Evolutionary conservation across 257 asterid species (phyloP).

Genomic region (Solanum tacnaense): DNA sequence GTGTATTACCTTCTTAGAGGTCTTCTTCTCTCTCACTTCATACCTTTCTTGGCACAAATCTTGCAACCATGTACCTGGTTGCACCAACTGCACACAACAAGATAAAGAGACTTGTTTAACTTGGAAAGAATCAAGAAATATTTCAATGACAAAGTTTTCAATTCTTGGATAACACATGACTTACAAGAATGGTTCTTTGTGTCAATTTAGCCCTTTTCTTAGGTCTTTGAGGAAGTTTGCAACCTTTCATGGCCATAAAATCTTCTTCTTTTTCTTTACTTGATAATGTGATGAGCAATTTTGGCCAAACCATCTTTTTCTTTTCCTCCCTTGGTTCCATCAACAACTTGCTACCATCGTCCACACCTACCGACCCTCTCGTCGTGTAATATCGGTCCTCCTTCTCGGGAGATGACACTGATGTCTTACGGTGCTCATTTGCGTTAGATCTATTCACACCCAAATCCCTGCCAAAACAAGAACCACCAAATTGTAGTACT

Average conservation of each 20-base stretch:
- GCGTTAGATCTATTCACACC: constrained; percentile 44
- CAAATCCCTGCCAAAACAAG: constrained; percentile 39
- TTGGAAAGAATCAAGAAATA: background rate
- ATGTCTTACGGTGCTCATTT: constrained; percentile 41
- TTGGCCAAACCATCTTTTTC: constrained; percentile 29
- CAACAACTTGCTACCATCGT: constrained; percentile 43
- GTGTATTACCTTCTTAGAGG: constrained; percentile 23
- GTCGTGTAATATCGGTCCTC: constrained; percentile 83
- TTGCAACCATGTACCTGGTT: constrained; percentile 42
- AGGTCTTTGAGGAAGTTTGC: constrained; percentile 43
- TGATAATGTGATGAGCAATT: constrained; percentile 19
- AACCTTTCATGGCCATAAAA: constrained; percentile 40
- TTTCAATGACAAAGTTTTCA: background rate
- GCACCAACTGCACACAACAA: constrained; percentile 22
- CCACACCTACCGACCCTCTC: constrained; percentile 63
- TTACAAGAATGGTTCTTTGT: constrained; percentile 27
- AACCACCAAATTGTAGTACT: background rate
- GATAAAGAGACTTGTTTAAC: background rate
- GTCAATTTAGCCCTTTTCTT: constrained; percentile 34
- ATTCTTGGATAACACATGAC: background rate
- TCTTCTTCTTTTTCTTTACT: constrained; percentile 39
- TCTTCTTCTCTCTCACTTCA: constrained; percentile 47
- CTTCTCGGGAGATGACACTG: constrained; percentile 61
- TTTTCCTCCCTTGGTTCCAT: constrained; percentile 28
- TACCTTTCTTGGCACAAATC: constrained; percentile 44